phyloP scores from a whole-genome alignment of 2,329 filamentous ascomycete species.

The Aspergillus spinulosporus region DNA sequence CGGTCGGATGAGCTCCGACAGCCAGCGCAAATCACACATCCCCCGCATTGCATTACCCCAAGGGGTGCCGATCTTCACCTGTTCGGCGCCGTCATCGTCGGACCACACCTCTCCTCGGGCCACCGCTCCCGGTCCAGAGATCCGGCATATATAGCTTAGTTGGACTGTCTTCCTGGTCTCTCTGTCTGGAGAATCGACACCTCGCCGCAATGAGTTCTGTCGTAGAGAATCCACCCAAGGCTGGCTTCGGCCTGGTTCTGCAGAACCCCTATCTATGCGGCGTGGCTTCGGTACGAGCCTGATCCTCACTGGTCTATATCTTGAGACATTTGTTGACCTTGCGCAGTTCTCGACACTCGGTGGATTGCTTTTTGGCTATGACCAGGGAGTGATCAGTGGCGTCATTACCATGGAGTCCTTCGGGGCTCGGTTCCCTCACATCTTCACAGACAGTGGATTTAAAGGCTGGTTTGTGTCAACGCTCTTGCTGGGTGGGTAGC shows the following conservation, averaged over 20 bases:
- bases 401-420: constrained; percentile 52
- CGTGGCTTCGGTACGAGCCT: constrained; percentile 41
- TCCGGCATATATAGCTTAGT: background rate
- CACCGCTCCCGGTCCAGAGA: background rate
- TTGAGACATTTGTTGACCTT: too few relatives aligned
- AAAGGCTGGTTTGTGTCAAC: constrained; percentile 58
- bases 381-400: constrained; percentile 54
- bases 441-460: constrained; percentile 48
- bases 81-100: background rate
- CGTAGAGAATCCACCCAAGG: background rate
- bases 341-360: constrained; percentile 43
- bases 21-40: background rate
- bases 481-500: constrained; percentile 42
- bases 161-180: background rate
- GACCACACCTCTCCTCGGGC: background rate
- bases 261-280: constrained; percentile 50
- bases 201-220: background rate
- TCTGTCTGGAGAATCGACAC: background rate
- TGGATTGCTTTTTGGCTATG: constrained; percentile 52
- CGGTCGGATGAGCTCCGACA: background rate
- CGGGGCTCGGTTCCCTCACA: constrained; percentile 40
- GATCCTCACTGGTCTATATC: background rate
- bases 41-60: background rate
- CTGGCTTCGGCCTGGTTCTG: constrained; percentile 29
- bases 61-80: background rate